Evolutionary conservation across 129 eudicot genomes (phyloP).

Genomic region (Lactuca sativa): DNA sequence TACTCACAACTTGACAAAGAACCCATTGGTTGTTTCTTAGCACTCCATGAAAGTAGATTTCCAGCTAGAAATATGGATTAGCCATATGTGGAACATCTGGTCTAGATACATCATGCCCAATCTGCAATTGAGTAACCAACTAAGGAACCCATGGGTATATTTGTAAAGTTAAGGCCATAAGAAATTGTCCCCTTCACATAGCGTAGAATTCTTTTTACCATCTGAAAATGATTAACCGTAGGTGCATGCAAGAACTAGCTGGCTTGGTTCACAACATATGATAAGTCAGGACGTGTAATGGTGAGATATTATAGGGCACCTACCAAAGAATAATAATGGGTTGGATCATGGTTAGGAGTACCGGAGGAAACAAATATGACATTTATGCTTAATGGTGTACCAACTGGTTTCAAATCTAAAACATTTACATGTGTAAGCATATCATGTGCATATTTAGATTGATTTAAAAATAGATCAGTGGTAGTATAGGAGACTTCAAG

Average conservation of each 20-base stretch:
- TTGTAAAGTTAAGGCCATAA: not conserved
- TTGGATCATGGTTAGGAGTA: not conserved
- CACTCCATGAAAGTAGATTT: not conserved
- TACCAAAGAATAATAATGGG: not conserved
- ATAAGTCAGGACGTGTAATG: not conserved
- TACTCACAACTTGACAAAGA: not conserved
- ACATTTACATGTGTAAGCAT: no score
- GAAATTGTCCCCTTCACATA: not conserved
- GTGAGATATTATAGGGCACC: not conserved
- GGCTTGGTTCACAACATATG: not conserved
- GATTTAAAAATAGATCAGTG: no score
- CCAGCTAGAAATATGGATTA: not conserved
- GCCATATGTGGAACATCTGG: not conserved
- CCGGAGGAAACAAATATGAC: not conserved
- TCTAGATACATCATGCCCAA: not conserved
- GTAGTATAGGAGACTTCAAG: no score
- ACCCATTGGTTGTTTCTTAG: no score
- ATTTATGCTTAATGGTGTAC: not conserved
- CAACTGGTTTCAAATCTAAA: no score
- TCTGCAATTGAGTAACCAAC: not conserved
- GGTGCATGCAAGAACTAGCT: not conserved
- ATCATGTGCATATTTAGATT: no score
- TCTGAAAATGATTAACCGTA: not conserved
- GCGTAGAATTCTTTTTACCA: not conserved
- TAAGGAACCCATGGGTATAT: no score